A percentile compares a stretch with the other conserved stretches of the same genome.
Evolutionary conservation across 129 eudicot species (phyloP).

Genomic region (Dittrichia graveolens): DNA sequence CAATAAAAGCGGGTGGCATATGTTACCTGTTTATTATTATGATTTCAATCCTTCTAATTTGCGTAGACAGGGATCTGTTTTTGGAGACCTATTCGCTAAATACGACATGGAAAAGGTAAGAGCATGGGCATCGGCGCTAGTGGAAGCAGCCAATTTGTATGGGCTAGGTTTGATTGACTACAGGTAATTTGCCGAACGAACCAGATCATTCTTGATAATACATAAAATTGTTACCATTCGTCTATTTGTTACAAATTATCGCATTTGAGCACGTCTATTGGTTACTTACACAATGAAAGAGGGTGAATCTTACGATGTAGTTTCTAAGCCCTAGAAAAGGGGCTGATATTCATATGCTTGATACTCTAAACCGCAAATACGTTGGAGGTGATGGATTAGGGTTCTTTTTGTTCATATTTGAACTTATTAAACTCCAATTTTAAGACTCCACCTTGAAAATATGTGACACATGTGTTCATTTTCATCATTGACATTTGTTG

Average conservation of each 20-base stretch:
- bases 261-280: too few species aligned
- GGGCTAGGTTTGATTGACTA: constrained; percentile 14
- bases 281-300: too few species aligned
- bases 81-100: constrained; percentile 10
- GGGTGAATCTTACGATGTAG: too few species aligned
- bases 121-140: constrained; percentile 20
- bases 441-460: not conserved
- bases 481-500: not conserved
- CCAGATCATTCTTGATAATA: too few species aligned
- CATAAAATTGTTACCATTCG: too few species aligned
- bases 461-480: too few species aligned
- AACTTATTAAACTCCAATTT: not conserved
- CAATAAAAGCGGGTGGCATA: not conserved
- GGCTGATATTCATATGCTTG: not conserved
- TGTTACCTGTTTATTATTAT: constrained; percentile 21
- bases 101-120: constrained; percentile 4
- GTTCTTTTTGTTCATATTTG: not conserved
- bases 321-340: not conserved
- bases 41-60: constrained; percentile 22
- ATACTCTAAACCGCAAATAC: not conserved
- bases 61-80: constrained; percentile 19
- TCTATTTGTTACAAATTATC: too few species aligned
- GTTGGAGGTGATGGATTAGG: not conserved
- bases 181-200: constrained; percentile 8
- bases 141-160: constrained; percentile 13